These are phyloP conservation scores for Volvariella volvacea DNA, from an alignment of 1,284 basidiomycete genomes.

Conservation along the genomic window DNA sequence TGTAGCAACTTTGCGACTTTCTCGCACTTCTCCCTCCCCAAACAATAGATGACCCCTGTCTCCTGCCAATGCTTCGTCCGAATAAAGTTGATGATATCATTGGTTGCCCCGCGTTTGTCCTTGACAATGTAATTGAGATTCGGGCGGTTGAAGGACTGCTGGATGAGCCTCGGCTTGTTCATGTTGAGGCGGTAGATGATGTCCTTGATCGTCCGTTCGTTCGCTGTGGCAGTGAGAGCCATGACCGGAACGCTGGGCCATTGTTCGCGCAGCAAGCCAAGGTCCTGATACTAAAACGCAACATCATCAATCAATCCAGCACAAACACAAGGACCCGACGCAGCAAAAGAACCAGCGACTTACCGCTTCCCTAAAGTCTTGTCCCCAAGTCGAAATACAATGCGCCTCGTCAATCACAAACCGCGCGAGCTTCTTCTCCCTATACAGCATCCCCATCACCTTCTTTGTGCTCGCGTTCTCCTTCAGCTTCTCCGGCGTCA, in stretches of 20 bases:
- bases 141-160: conserved; percentile 87
- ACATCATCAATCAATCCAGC: conserved; percentile 7
- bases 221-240: conserved; percentile 95
- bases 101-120: conserved; percentile 47
- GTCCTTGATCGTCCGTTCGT: conserved; percentile 70
- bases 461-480: conserved; percentile 52
- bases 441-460: conserved; percentile 55
- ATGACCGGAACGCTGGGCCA: conserved; percentile 87
- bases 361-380: conserved; percentile 75
- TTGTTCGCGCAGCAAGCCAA: conserved; percentile 63
- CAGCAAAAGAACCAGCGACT: no score
- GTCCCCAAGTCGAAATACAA: conserved; percentile 83
- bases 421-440: conserved; percentile 60
- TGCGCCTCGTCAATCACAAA: conserved; percentile 98
- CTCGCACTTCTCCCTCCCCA: conserved; percentile 72
- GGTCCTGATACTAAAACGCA: conserved; percentile 50
- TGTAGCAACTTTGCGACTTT: conserved; percentile 56
- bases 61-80: conserved; percentile 47
- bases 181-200: conserved; percentile 74
- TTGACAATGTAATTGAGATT: conserved; percentile 85
- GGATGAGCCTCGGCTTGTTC: conserved; percentile 50
- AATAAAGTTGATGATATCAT: conserved; percentile 75
- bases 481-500: conserved; percentile 90
- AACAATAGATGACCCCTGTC: conserved; percentile 88
- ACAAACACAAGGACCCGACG: conserved; percentile 3